These are phyloP conservation scores for Triangularia verruculosa DNA, from an alignment of 2,329 filamentous ascomycete species.

Conservation along the genomic window DNA sequence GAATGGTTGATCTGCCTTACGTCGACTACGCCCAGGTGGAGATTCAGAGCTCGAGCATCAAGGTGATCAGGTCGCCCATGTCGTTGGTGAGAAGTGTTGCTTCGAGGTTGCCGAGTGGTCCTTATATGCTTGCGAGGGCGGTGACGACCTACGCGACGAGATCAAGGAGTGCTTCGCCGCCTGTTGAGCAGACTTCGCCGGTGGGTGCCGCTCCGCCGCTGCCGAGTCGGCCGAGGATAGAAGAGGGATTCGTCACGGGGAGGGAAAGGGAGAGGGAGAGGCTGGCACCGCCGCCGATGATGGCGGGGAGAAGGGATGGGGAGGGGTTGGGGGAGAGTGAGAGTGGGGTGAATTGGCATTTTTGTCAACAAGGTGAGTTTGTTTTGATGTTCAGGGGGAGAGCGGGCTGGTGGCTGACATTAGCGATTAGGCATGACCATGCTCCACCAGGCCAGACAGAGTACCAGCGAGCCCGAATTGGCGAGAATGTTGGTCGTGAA, in stretches of 20 bases:
- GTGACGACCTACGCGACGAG: not conserved
- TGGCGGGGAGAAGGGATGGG: not conserved
- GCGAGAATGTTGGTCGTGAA: not conserved
- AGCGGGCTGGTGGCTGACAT: not conserved
- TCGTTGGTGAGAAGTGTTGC: not conserved
- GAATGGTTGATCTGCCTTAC: not conserved
- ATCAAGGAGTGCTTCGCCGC: not conserved
- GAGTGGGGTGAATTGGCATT: constrained; percentile 1
- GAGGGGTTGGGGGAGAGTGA: not conserved
- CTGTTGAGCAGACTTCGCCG: not conserved
- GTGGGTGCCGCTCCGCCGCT: not conserved
- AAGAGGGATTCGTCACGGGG: not conserved
- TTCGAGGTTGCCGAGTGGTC: not conserved
- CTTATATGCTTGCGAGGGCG: not conserved
- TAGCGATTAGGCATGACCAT: not conserved
- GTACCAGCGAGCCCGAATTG: not conserved
- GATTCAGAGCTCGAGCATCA: not conserved
- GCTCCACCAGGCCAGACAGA: not conserved
- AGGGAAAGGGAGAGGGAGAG: too few species aligned
- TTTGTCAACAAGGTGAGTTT: not conserved
- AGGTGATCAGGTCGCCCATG: not conserved
- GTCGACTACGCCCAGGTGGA: not conserved
- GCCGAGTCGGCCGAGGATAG: not conserved
- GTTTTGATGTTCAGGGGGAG: not conserved
- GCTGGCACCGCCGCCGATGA: not conserved